phyloP scores from a whole-genome alignment of 208 protist species.

The Trypanosoma vivax region DNA sequence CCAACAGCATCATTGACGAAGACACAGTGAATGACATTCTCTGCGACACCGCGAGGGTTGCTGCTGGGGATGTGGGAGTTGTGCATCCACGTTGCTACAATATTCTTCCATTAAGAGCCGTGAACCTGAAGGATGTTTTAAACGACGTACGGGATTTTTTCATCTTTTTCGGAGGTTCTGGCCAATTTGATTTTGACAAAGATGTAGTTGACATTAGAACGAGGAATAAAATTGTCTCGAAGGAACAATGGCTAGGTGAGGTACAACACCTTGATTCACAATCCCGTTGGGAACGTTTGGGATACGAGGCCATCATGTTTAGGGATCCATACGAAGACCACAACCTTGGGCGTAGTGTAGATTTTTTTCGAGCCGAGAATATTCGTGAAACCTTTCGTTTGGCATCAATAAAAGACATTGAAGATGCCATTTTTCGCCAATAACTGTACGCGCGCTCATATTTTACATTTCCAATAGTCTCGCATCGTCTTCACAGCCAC shows the following conservation, averaged over 20 bases:
- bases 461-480: constrained; percentile 5
- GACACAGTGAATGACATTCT: constrained; percentile 20
- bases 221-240: constrained; percentile 17
- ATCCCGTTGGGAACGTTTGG: constrained; percentile 62
- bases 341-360: constrained; percentile 66
- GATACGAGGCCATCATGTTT: constrained; percentile 56
- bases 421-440: constrained; percentile 8
- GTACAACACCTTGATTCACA: constrained; percentile 21
- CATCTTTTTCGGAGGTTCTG: constrained; percentile 34
- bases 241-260: constrained; percentile 53
- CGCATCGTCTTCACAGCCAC: not conserved
- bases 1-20: constrained; percentile 27
- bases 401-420: constrained; percentile 23
- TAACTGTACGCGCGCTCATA: not conserved
- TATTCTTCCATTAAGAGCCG: constrained; percentile 21
- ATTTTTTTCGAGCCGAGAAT: constrained; percentile 70
- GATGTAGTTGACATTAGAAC: constrained; percentile 70
- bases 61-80: not conserved
- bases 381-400: constrained; percentile 67
- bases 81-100: constrained; percentile 5
- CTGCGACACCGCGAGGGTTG: not conserved
- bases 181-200: constrained; percentile 61
- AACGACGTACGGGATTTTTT: constrained; percentile 58
- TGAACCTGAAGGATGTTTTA: constrained; percentile 22
- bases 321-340: constrained; percentile 75